Conservation (phyloP, 2,329 filamentous ascomycete species). For the Pseudovirgaria hyperparasitica region DNA sequence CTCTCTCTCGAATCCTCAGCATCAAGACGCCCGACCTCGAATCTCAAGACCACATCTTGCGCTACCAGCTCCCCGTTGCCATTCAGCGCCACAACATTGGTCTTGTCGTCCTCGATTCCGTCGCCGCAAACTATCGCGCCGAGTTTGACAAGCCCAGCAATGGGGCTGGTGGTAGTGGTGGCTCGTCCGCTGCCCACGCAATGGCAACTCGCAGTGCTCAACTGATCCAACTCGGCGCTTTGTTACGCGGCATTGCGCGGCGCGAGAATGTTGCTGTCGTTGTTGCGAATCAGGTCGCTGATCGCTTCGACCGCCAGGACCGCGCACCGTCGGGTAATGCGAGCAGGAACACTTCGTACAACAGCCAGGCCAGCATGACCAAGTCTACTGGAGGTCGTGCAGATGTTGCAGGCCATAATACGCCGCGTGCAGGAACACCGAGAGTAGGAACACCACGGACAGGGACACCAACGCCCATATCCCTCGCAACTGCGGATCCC, state of each 20-base stretch:
- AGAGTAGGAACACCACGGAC: not conserved
- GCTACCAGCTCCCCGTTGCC: constrained; percentile 81
- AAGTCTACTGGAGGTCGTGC: constrained; percentile 1
- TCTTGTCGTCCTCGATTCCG: constrained; percentile 76
- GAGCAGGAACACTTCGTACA: constrained; percentile 16
- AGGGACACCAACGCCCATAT: constrained; percentile 21
- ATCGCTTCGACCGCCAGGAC: constrained; percentile 52
- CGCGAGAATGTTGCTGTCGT: constrained; percentile 70
- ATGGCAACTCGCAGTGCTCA: constrained; percentile 68
- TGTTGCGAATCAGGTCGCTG: constrained; percentile 89
- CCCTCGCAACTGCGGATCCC: constrained; percentile 40
- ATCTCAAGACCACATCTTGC: constrained; percentile 86
- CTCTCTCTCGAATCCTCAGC: constrained; percentile 64
- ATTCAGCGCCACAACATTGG: constrained; percentile 65
- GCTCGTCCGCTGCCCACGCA: constrained; percentile 21
- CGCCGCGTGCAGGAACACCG: too few species aligned
- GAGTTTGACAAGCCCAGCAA: constrained; percentile 56
- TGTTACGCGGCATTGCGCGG: constrained; percentile 64
- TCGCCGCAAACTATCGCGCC: constrained; percentile 90
- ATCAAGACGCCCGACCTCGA: constrained; percentile 83
- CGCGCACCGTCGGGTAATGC: constrained; percentile 10
- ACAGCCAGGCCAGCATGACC: constrained; percentile 15
- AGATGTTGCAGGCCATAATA: not conserved
- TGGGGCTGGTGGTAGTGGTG: constrained; percentile 25
- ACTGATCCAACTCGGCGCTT: constrained; percentile 61